Evolutionary conservation across 306 rosid species (phyloP), one percentile per base, ranked within the genome.

Genomic region (Gleditsia sinensis): DNA sequence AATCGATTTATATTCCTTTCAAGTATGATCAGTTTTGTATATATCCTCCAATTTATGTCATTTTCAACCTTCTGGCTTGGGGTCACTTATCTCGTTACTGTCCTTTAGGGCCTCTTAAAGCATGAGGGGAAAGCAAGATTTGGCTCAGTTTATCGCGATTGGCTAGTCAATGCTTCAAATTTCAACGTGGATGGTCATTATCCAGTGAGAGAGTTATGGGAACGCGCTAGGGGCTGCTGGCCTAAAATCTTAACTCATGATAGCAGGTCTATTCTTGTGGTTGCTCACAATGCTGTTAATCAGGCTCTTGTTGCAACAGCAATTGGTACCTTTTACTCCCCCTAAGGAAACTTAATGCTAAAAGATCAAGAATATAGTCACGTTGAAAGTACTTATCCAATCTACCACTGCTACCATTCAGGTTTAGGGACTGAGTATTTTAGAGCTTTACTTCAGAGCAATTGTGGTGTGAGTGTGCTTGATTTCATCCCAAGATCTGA

Each of bases 231-330:
- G 74, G 84, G 74, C 86, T 83, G 91, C 85, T 94, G 96, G 97
- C 58, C 67, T 75, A 90, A 80, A 81, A 87, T 94, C 61, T 74
- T 91, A 53, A 84, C 83, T 69, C 93, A 91, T 46, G 97, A 91
- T 81, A 83, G 96, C 77, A 80, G 80, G 88, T 94, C 93, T 70
- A 83, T 91, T 81, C 96, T 94, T 69, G 91, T 94, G 87, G 96
- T 91, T 84, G 97, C 98, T 65, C 96, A 94, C 83, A 94, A 94
- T 83, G 98, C 98, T 81, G 97, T 94, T 72, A 94, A 91, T 86
- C 98, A 94, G 89, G 97, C 98, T 78, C 98, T 94, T 64, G 77
- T 94, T 87, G 94, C 97, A 59, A 89, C 97, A 33, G 95, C 96
- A 21, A 85, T 89, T 49, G 97, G 98, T 94, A 90, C 75, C 74